Conservation (phyloP, 805 yeast genomes). For the Tetrapisispora iriomotensis region DNA sequence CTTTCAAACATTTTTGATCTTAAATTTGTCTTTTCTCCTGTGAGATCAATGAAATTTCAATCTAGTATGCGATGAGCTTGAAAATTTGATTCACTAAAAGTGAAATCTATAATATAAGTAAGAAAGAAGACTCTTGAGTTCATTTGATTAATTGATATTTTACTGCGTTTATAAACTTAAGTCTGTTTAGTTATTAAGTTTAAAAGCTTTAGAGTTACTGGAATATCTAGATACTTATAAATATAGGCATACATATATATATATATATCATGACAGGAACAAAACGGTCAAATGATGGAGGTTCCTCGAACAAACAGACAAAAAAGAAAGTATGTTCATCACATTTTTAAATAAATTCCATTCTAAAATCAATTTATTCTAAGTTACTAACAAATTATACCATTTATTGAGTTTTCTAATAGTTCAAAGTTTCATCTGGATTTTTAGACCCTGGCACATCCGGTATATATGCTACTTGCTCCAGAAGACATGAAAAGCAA, state of each 20-base stretch:
- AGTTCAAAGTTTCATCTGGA: constrained; percentile 27
- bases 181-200: no score
- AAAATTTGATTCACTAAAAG: no score
- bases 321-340: constrained; percentile 4
- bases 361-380: background rate
- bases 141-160: no score
- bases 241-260: no score
- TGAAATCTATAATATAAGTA: no score
- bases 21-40: no score
- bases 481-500: constrained; percentile 65
- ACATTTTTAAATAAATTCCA: background rate
- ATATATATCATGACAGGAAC: background rate
- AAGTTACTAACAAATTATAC: constrained; percentile 1
- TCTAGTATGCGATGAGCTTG: constrained; percentile 1
- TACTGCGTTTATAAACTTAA: no score
- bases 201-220: no score
- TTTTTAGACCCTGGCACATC: constrained; percentile 69
- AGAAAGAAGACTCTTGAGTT: no score
- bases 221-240: no score
- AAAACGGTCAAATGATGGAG: constrained; percentile 1
- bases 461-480: constrained; percentile 87
- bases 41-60: no score
- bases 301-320: background rate
- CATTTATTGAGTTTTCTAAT: background rate
- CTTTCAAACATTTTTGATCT: no score